Evolutionary conservation across 352 stramenopile species (phyloP), one percentile per base, ranked within the genome.

Genomic region (Phytophthora sojae): DNA sequence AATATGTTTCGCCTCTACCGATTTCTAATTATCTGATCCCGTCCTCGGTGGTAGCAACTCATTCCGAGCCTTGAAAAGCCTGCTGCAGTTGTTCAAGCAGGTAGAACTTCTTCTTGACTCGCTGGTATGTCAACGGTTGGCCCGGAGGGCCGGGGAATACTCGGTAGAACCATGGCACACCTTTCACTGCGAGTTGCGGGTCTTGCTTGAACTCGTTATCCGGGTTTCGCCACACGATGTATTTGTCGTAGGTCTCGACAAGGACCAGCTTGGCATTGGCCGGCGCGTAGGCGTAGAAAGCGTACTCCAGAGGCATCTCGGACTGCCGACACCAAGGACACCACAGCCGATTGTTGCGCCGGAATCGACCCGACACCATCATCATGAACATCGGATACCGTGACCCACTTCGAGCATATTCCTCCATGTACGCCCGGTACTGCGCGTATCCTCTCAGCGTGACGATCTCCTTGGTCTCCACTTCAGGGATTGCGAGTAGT

Each of bases 261-360:
- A 82, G 66, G 8, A 94, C 32, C 49, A 94, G 51, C 52, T 86
- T 82, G 17, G 87, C 69, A 45, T 84, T 73, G 23, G 73, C 45
- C 0, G 85, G 82, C 5, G 86, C 85, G 15, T 80, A 84, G 21
- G 81, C 77, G 47, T 92, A 91, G 75, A 88, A 94, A 15, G 87
- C 87, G 69, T 93, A 86, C 44, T 86, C 81, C 29, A 92, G 73
- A 1, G 85, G 77, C 37, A 94, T 63, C 59, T 93, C 80, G 7
- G 83, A 79, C 30, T 83, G 79, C 25, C 90, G 83, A 56, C 85
- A 94, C 68, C 84, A 93, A 25, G 79, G 85, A 71, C 86, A 94
- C 86, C 86, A 94, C 11, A 93, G 73, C 0, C 86, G 85, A 32
- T 86, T 87, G 57, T 92, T 94, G 69, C 81, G 85, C 35, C 75